Evolutionary conservation across 345 rosid species (phyloP).

Genomic region (Pistacia integerrima): DNA sequence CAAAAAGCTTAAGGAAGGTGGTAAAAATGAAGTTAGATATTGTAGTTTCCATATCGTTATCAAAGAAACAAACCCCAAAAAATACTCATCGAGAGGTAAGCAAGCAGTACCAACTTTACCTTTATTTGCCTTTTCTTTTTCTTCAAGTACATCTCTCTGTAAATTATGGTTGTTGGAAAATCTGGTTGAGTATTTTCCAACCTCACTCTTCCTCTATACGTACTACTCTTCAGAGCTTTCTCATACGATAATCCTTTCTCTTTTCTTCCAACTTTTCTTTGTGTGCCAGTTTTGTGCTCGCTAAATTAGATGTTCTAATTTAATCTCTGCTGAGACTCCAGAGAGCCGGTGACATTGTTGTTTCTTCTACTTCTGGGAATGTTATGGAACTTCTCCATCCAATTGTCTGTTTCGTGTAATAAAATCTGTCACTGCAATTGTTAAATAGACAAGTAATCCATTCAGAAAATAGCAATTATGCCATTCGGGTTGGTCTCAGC

Average conservation of each 20-base stretch:
- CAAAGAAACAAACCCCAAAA: conserved; percentile 31
- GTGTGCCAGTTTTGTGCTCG: not conserved
- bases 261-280: conserved; percentile 21
- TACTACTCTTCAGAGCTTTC: conserved; percentile 36
- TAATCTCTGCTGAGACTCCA: conserved; percentile 1
- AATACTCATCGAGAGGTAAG: conserved; percentile 32
- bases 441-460: conserved; percentile 16
- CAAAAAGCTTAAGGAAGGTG: conserved; percentile 22
- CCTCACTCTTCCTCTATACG: conserved; percentile 42
- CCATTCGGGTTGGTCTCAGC: conserved; percentile 87
- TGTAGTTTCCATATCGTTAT: conserved; percentile 35
- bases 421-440: conserved; percentile 9
- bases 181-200: conserved; percentile 51
- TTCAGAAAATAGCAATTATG: conserved; percentile 35
- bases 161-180: conserved; percentile 46
- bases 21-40: conserved; percentile 30
- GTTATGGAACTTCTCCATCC: conserved; percentile 19
- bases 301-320: conserved; percentile 6
- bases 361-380: conserved; percentile 1
- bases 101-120: conserved; percentile 38
- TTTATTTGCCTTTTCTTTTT: conserved; percentile 47
- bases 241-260: conserved; percentile 20
- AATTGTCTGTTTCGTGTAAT: conserved; percentile 18
- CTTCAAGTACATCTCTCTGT: conserved; percentile 60
- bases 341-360: conserved; percentile 6